Evolutionary conservation across 768 basidiomycete species (phyloP).

Genomic region (Psilocybe cyanescens): DNA sequence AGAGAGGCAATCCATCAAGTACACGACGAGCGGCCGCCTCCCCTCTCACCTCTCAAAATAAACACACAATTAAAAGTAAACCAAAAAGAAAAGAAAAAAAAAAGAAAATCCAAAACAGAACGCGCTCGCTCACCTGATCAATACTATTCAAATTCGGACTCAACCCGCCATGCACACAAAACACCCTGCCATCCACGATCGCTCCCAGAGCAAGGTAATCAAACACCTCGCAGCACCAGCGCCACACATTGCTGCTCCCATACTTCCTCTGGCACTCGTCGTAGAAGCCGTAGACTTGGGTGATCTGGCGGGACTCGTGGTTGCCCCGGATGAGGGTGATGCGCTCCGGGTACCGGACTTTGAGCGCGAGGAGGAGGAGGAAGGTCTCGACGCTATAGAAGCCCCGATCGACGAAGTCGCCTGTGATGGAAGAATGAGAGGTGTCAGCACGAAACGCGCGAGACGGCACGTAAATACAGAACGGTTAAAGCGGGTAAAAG

Average conservation of each 20-base stretch:
- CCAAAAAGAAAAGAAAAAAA: slow-evolving; percentile 3
- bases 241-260: slow-evolving; percentile 92
- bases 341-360: slow-evolving; percentile 96
- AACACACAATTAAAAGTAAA: neutral
- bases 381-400: slow-evolving; percentile 98
- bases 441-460: slow-evolving; percentile 1
- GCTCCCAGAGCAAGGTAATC: slow-evolving; percentile 95
- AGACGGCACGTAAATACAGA: neutral
- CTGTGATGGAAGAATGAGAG: slow-evolving; percentile 41
- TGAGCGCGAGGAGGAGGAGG: slow-evolving; percentile 90
- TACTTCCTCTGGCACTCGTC: slow-evolving; percentile 98
- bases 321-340: slow-evolving; percentile 97
- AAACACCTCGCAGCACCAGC: slow-evolving; percentile 98
- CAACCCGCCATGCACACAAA: slow-evolving; percentile 96
- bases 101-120: neutral
- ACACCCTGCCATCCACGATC: slow-evolving; percentile 95
- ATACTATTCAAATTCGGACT: slow-evolving; percentile 86
- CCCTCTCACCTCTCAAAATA: no score
- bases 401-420: slow-evolving; percentile 97
- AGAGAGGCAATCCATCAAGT: neutral
- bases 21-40: neutral
- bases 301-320: slow-evolving; percentile 97
- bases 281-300: slow-evolving; percentile 93
- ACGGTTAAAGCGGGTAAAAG: neutral
- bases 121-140: slow-evolving; percentile 71